These are phyloP conservation scores for Lactarius hatsudake DNA, from an alignment of 768 basidiomycete genomes.

Conservation along the genomic window DNA sequence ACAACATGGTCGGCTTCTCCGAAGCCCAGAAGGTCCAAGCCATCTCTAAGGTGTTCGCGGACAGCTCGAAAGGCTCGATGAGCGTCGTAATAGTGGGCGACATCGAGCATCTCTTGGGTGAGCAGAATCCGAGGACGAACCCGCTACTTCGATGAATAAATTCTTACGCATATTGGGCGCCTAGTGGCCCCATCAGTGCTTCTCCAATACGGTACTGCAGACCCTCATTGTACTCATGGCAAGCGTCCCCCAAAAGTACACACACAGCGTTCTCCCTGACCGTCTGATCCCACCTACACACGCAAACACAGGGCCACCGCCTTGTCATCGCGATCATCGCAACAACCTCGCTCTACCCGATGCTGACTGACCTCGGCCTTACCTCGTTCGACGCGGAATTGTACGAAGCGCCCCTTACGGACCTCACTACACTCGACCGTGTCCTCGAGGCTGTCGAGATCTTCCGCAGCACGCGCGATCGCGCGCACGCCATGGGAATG, in stretches of 20 bases:
- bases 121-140: slow-evolving; percentile 29
- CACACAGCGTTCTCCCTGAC: background rate
- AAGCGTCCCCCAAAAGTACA: slow-evolving; percentile 86
- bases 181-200: slow-evolving; percentile 91
- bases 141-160: background rate
- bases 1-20: slow-evolving; percentile 95
- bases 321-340: slow-evolving; percentile 92
- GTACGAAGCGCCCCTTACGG: slow-evolving; percentile 76
- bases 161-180: slow-evolving; percentile 77
- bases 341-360: slow-evolving; percentile 84
- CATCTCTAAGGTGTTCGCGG: slow-evolving; percentile 89
- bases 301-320: slow-evolving; percentile 61
- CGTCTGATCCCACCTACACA: background rate
- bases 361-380: slow-evolving; percentile 85
- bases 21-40: slow-evolving; percentile 88
- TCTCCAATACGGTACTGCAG: slow-evolving; percentile 92
- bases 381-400: slow-evolving; percentile 86
- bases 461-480: slow-evolving; percentile 58
- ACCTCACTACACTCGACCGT: slow-evolving; percentile 64
- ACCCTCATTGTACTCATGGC: slow-evolving; percentile 83
- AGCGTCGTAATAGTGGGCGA: slow-evolving; percentile 93
- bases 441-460: slow-evolving; percentile 79
- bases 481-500: slow-evolving; percentile 56
- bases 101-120: slow-evolving; percentile 88
- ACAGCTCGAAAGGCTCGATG: slow-evolving; percentile 96